Base-by-base conservation (phyloP, 495 filamentous ascomycete species). In the Rhypophila decipiens region DNA sequence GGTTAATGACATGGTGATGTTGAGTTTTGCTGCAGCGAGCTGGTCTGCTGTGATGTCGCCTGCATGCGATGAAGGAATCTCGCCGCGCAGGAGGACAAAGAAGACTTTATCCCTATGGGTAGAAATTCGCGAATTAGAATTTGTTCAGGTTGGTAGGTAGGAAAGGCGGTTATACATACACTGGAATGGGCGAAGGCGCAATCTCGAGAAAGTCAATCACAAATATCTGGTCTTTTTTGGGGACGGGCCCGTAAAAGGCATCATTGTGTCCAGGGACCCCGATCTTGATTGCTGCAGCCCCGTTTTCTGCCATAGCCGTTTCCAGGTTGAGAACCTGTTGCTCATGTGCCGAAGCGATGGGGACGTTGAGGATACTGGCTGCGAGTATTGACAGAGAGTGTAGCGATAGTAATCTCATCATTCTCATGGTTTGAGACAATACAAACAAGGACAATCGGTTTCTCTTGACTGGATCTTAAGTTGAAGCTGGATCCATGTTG, bases 61-160 rank as follows among this genome's bases (percentile, higher is more conserved):
- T 21, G 2, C 41, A 24, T 7, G 41, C 36, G 43, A 36, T 13
- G 43, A 2, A 17, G 43, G 43, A 24, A 35, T 34, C 13, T 21
- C 8, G 43, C 43, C 43, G 31, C 43, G 43, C n/a, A 45, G 24
- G 31, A 45, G 43, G 43, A 45, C 8, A 21, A 45, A 45, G 18
- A 45, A 45, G 43, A 29, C 34, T 45, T 35, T 45, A 24, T 22
- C 21, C 2, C 43, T 45, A 29, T 2, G 8, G n/a, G n/a, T n/a
- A n/a, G n/a, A n/a, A n/a, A n/a, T n/a, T n/a, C n/a, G n/a, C n/a
- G n/a, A n/a, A n/a, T n/a, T n/a, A n/a, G n/a, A n/a, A n/a, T n/a
- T n/a, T n/a, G n/a, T n/a, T n/a, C n/a, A n/a, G n/a, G 17, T 24
- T 15, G 13, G 21, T 7, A 24, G 7, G 2, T 44, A 27, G 2